Base-by-base conservation (phyloP, 331 rosid species). In the Telfairia occidentalis region DNA sequence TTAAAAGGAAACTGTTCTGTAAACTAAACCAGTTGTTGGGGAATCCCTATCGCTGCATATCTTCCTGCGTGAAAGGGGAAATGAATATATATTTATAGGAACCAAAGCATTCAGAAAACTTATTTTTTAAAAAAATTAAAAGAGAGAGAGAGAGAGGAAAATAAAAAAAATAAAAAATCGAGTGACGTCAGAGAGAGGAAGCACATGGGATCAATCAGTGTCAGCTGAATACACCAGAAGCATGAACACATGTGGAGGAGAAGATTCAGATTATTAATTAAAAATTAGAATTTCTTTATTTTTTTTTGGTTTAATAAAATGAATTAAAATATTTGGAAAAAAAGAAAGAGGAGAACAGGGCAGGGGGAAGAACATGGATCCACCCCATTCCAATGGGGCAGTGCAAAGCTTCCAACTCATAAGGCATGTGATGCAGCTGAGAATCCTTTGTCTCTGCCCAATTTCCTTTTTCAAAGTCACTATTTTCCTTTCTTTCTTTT, bases 31-130 rank as follows among this genome's bases (percentile, higher is more conserved):
- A 83, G 86, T 82, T 3, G 98, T 86, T 90, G 84, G 78, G 52
- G 80, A 85, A 87, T 92, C 98, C 83, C 84, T 73, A 80, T 92
- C 96, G 77, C 76, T 28, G 71, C 90, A 82, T 78, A 77, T 86
- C 79, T 81, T 80, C 74, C 74, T 59, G 77, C 40, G 71, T 83
- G 67, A 73, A 77, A 75, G 78, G 60, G 61, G 84, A 85, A 80
- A 63, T 82, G 74, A 78, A 82, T 79, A 81, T 77, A 69, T 30
- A 73, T 73, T 11, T 21, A 64, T 9, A 64, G 37, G 9, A 59
- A 28, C 7, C 40, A 29, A 29, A 11, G 30, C 18, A 38, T 65
- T 65, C 72, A 65, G 50, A 65, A 38, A 21, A 23, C 32, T 10
- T 37, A 37, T 16, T 32, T 34, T 34, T n/a, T 1, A 54, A 50